Evolutionary conservation across 352 stramenopile species (phyloP), one percentile per base, ranked within the genome.

Genomic region (Globisporangium nodosum): DNA sequence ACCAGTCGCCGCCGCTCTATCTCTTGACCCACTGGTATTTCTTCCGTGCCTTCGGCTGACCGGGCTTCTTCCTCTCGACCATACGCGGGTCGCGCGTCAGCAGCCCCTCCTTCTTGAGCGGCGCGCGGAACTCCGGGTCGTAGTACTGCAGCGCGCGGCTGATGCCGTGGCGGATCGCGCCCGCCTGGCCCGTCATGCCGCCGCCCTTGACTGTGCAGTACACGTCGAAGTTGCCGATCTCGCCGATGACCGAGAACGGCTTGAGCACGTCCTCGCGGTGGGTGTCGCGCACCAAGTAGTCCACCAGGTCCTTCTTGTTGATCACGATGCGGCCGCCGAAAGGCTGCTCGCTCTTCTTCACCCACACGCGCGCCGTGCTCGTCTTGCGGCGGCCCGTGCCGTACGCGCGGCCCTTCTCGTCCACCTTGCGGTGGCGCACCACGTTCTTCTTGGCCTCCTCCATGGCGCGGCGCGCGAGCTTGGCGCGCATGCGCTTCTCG

Each of bases 1-100:
- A 37, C 12, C 5, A 12, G 5, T 51, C 56, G 40, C 39, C n/a
- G 15, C 35, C 48, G 64, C 66, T 85, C 75, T 96, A 99, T 92
- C 96, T 95, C 81, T 98, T 98, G 68, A 98, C 94, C 96, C 96
- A 99, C 80, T 99, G 96, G 70, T 96, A 97, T 70, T 93, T 92
- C 87, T 98, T 99, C 64, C 96, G 88, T 6, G 96, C 96, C 81
- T 99, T 99, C 37, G 88, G 76, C 66, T 94, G 90, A 61, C 96
- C 96, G 39, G 94, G 58, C 74, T 98, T 99, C 83, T 99, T 99
- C 60, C 92, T 78, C 80, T 99, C 96, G 52, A 99, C 96, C 77
- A 95, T 97, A 71, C 96, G 75, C 63, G 94, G 77, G 85, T 99
- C 96, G 69, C 96, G 80, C 63, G 84, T 98, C 39, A 99, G 69